Base-by-base conservation (phyloP, 192 early-diverging fungal genomes). In the Rhizophlyctis rosea region DNA sequence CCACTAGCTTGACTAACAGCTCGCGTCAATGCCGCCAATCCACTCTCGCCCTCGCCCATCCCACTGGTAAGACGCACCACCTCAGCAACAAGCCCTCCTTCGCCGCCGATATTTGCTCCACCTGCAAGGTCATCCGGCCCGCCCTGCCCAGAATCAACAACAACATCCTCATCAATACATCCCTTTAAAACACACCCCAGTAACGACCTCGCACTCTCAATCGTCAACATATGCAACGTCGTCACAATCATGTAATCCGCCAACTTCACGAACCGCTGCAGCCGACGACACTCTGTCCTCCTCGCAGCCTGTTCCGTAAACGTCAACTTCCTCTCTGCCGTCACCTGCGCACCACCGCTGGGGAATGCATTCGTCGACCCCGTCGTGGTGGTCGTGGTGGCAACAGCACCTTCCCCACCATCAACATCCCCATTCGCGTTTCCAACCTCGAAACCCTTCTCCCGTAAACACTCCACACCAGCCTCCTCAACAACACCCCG, bases 241-340 rank as follows among this genome's bases (percentile, higher is more conserved):
- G 60, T 59, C 23, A 81, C 71, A 47, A 80, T 73, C 68, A 84
- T 73, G 61, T 86, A 86, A 61, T 86, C 84, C 9, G 72, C 65
- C 9, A 84, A 61, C 55, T 81, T 81, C 23, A 84, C 84, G 72
- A 86, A 86, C 11, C 84, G 65, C 32, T 80, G 73, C 16, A 86
- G 60, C 5, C 76, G 55, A 27, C 72, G 73, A 39, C 81, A 83
- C 53, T 84, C 84, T 4, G 65, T 64, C 34, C 78, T 53, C 27
- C 84, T 59, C n/a, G 81, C 81, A 27, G 83, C 79, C 57, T 84
- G 81, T 62, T 86, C 80, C 1, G 84, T 86, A 54, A 80, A 86
- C 2, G 78, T 75, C 18, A 86, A 62, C 51, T 65, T 73, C 14
- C 47, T 23, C n/a, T n/a, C n/a, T n/a, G n/a, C n/a, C n/a, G n/a